These are phyloP conservation scores for Leccinum pachyderme DNA, from an alignment of 1,284 basidiomycete species.

Conservation along the genomic window DNA sequence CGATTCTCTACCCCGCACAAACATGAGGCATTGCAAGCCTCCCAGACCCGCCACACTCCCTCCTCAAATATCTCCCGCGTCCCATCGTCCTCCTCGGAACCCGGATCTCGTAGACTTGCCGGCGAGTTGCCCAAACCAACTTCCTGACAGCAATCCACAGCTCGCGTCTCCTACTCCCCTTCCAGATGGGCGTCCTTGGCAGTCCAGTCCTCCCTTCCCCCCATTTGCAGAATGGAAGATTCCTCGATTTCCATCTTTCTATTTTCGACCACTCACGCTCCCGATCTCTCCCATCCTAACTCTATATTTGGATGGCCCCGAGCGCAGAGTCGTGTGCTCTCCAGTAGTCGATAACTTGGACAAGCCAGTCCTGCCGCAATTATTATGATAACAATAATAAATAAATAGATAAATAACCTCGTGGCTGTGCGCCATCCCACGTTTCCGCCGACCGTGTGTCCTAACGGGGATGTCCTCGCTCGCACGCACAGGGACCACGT, in stretches of 20 bases:
- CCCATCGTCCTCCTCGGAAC: not conserved
- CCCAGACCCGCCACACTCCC: not conserved
- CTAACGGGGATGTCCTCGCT: not conserved
- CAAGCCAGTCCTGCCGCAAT: not conserved
- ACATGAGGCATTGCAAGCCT: not conserved
- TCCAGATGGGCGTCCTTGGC: not conserved
- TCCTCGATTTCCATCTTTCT: conserved; percentile 21
- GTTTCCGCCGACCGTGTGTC: not conserved
- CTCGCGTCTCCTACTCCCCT: conserved; percentile 7
- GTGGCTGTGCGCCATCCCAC: not conserved
- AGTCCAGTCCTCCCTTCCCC: conserved; percentile 2
- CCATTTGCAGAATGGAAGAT: conserved; percentile 18
- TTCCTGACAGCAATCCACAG: not conserved
- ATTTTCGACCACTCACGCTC: conserved; percentile 14
- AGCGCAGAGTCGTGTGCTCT: not conserved
- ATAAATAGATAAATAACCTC: not conserved
- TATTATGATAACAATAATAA: not conserved
- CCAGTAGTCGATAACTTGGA: not conserved
- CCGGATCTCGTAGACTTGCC: not conserved
- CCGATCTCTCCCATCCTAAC: conserved; percentile 8
- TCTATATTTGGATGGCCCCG: conserved; percentile 8
- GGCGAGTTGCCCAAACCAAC: not conserved
- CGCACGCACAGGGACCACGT: not conserved
- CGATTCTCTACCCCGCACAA: not conserved
- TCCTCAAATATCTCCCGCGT: not conserved